A percentile compares a stretch with the other conserved stretches of the same genome.
These are phyloP conservation scores for Aspergillus steynii DNA, from an alignment of 495 filamentous ascomycete genomes.

Conservation along the genomic window DNA sequence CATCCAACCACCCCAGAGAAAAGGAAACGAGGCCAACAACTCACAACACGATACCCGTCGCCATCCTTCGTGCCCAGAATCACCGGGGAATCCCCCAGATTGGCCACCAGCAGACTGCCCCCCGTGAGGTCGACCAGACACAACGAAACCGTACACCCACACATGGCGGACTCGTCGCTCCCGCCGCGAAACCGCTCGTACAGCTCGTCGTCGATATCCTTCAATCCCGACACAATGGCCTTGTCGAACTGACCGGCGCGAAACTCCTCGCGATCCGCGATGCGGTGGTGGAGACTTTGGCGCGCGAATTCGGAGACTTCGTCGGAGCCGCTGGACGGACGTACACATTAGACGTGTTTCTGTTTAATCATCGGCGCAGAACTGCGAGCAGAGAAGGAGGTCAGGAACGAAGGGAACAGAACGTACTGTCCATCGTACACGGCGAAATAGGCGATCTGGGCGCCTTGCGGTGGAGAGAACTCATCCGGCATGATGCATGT, in stretches of 20 bases:
- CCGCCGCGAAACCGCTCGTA: conserved; percentile 31
- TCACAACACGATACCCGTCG: conserved; percentile 5
- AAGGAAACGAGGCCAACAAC: not conserved
- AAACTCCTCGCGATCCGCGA: conserved; percentile 35
- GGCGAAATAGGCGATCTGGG: conserved; percentile 41
- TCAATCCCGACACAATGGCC: conserved; percentile 18
- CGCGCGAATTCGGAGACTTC: conserved; percentile 38
- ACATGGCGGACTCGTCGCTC: conserved; percentile 25
- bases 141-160: conserved; percentile 40
- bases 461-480: conserved; percentile 29
- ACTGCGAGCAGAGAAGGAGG: too few species aligned
- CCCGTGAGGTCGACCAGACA: conserved; percentile 39
- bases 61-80: conserved; percentile 30
- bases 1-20: not conserved
- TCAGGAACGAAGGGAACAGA: too few species aligned
- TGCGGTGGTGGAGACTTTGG: conserved; percentile 27
- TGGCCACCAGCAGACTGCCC: conserved; percentile 38
- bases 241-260: conserved; percentile 18
- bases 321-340: conserved; percentile 31
- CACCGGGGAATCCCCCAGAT: conserved; percentile 45
- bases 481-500: conserved; percentile 31
- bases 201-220: conserved; percentile 20
- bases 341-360: not conserved
- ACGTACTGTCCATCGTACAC: conserved; percentile 47
- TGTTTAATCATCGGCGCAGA: too few species aligned